Conservation (phyloP, 176 grass and related monocot species). For the Triticum urartu region DNA sequence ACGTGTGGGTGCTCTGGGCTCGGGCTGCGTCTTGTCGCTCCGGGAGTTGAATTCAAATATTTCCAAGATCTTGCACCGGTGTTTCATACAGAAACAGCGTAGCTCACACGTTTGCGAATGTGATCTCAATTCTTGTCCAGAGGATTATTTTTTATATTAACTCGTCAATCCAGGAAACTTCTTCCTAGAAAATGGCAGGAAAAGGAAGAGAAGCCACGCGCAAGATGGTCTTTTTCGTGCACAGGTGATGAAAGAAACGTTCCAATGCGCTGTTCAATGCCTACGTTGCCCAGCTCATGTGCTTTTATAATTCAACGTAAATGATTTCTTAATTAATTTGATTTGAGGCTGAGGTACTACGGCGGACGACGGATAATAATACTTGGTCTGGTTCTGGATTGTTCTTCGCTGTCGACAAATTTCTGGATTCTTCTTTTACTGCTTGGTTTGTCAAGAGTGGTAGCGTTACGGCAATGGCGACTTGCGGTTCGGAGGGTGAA, state of each 20-base stretch:
- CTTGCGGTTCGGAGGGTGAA: not conserved
- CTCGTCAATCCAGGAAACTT: constrained; percentile 12
- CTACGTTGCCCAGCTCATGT: not conserved
- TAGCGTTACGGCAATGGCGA: not conserved
- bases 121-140: not conserved
- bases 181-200: constrained; percentile 27
- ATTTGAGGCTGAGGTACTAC: not conserved
- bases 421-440: not conserved
- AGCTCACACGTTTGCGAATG: constrained; percentile 13
- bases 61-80: not conserved
- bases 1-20: not conserved
- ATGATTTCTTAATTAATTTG: not conserved
- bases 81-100: not conserved
- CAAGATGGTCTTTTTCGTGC: constrained; percentile 9
- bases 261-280: not conserved
- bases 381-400: not conserved
- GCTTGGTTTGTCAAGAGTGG: not conserved
- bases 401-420: not conserved
- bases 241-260: constrained; percentile 38
- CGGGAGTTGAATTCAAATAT: not conserved
- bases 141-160: not conserved
- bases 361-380: not conserved
- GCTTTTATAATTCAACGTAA: not conserved
- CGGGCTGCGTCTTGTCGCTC: not conserved
- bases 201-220: constrained; percentile 11